phyloP scores from a whole-genome alignment of 2,329 filamentous ascomycete species.

The Colletotrichum cordylinicola region DNA sequence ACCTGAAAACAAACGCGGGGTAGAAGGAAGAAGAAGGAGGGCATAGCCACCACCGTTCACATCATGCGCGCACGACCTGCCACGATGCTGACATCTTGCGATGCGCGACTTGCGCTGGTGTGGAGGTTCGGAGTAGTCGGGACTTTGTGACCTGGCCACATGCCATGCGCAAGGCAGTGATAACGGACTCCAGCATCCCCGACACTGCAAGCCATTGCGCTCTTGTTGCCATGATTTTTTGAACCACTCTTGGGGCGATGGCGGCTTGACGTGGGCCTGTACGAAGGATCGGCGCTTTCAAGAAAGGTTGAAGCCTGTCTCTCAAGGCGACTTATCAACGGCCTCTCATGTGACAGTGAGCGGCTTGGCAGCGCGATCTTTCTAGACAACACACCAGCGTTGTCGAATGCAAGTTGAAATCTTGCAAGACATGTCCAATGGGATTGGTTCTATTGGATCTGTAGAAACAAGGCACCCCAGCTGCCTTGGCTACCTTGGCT shows the following conservation, averaged over 20 bases:
- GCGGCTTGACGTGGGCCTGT: neutral
- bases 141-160: neutral
- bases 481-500: neutral
- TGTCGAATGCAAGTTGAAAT: neutral
- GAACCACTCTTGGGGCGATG: neutral
- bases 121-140: conserved; percentile 2
- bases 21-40: conserved; percentile 3
- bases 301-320: neutral
- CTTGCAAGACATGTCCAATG: neutral
- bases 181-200: neutral
- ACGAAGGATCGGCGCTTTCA: neutral
- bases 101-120: neutral
- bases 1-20: conserved; percentile 1
- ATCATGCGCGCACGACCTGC: neutral
- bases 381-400: neutral
- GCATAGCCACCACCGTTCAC: conserved; percentile 5
- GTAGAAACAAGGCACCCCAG: neutral
- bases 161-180: neutral
- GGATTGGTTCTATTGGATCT: neutral
- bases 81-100: neutral
- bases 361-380: neutral
- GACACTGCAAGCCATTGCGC: neutral
- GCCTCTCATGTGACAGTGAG: neutral
- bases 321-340: neutral
- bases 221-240: neutral